Percentiles rank a stretch among this genome's conserved stretches.
Conservation (phyloP, 352 stramenopile species). For the Phytophthora kernoviae region DNA sequence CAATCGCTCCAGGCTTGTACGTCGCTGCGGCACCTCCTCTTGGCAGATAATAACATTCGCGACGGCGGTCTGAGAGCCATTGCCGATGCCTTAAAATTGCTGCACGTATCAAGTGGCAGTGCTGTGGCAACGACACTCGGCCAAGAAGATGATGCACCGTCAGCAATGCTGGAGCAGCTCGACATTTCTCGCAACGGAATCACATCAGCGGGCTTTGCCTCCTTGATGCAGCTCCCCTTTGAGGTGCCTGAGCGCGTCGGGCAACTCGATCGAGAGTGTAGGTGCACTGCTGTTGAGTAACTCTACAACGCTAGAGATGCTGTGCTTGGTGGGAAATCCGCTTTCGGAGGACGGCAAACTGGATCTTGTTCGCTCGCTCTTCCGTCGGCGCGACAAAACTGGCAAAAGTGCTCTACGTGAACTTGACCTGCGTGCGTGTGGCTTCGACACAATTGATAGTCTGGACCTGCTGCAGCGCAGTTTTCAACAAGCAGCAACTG, state of each 20-base stretch:
- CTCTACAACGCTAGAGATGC: slow-evolving; percentile 20
- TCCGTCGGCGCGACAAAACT: slow-evolving; percentile 26
- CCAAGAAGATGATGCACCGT: not conserved
- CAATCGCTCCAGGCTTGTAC: slow-evolving; percentile 51
- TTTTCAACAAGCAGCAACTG: slow-evolving; percentile 31
- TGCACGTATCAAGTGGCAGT: slow-evolving; percentile 18
- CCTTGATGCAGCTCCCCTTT: slow-evolving; percentile 32
- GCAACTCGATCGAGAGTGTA: slow-evolving; percentile 46
- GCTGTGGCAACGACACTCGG: slow-evolving; percentile 1
- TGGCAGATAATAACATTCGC: slow-evolving; percentile 59
- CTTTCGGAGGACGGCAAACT: slow-evolving; percentile 42
- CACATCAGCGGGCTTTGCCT: slow-evolving; percentile 35
- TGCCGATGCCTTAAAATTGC: slow-evolving; percentile 42
- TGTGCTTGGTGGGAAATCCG: slow-evolving; percentile 41
- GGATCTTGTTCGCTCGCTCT: slow-evolving; percentile 39
- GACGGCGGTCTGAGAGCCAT: slow-evolving; percentile 59
- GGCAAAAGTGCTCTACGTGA: slow-evolving; percentile 24
- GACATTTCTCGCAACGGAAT: slow-evolving; percentile 57
- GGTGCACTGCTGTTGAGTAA: slow-evolving; percentile 30
- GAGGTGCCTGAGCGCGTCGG: slow-evolving; percentile 20
- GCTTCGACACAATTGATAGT: slow-evolving; percentile 23
- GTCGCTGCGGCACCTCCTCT: slow-evolving; percentile 34
- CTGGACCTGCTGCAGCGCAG: slow-evolving; percentile 25
- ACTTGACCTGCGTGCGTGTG: slow-evolving; percentile 43
- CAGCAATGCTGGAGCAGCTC: slow-evolving; percentile 38